phyloP scores from a whole-genome alignment of 495 filamentous ascomycete species.

The Venustampulla echinocandica region DNA sequence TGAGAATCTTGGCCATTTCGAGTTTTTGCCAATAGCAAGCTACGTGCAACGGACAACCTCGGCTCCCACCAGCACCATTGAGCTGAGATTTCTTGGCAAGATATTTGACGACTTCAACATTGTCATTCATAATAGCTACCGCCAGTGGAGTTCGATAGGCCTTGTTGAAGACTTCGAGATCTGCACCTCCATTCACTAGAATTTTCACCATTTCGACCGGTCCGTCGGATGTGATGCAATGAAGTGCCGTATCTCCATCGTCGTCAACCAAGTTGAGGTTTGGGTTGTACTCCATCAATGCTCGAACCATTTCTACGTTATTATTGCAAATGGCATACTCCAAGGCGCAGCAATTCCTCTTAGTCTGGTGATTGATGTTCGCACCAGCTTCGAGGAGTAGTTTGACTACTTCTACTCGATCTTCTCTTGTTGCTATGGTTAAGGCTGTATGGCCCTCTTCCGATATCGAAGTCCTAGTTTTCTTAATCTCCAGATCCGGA shows the following conservation, averaged over 20 bases:
- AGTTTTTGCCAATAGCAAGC: background rate
- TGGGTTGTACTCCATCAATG: conserved; percentile 5
- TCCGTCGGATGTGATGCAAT: background rate
- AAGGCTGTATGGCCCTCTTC: conserved; percentile 17
- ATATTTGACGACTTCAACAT: conserved; percentile 38
- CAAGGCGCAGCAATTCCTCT: background rate
- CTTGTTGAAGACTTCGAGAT: conserved; percentile 8
- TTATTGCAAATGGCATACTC: background rate
- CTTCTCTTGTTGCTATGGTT: conserved; percentile 5
- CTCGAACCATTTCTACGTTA: background rate
- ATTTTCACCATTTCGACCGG: conserved; percentile 1
- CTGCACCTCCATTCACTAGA: conserved; percentile 12
- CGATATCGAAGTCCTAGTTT: no score
- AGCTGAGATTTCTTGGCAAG: conserved; percentile 45
- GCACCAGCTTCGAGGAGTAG: conserved; percentile 40
- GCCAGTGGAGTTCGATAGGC: conserved; percentile 7
- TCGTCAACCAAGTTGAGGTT: conserved; percentile 2
- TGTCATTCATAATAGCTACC: background rate
- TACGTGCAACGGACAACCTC: conserved; percentile 12
- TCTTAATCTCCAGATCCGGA: background rate
- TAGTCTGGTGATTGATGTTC: conserved; percentile 24
- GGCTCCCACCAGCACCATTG: conserved; percentile 33
- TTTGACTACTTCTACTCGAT: conserved; percentile 30
- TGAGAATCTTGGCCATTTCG: conserved; percentile 9
- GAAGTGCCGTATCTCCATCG: conserved; percentile 10